Percentiles rank a stretch among this genome's conserved stretches.
Evolutionary conservation across 2,329 filamentous ascomycete species (phyloP).

Genomic region (Microcera coccophila): DNA sequence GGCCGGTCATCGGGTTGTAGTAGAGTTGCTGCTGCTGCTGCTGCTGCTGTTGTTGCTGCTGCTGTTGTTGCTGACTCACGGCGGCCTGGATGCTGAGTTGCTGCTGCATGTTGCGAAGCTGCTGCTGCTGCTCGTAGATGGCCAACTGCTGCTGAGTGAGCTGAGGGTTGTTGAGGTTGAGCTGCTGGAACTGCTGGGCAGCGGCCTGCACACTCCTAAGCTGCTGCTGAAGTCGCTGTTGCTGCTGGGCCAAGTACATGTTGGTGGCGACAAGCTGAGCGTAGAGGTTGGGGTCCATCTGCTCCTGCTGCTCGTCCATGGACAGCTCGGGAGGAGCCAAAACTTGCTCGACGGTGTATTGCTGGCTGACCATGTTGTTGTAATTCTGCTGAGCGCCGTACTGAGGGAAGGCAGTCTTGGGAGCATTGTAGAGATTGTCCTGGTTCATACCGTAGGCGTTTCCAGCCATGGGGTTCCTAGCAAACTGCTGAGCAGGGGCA

Average conservation of each 20-base stretch:
- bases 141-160: slow-evolving; percentile 47
- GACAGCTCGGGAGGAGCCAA: slow-evolving; percentile 78
- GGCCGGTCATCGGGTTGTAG: slow-evolving; percentile 81
- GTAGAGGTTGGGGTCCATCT: slow-evolving; percentile 81
- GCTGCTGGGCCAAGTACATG: slow-evolving; percentile 86
- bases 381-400: slow-evolving; percentile 37
- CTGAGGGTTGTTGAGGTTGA: slow-evolving; percentile 60
- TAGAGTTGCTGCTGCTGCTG: slow-evolving; percentile 74
- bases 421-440: slow-evolving; percentile 44
- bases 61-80: slow-evolving; percentile 33
- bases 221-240: slow-evolving; percentile 92
- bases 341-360: slow-evolving; percentile 82
- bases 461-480: slow-evolving; percentile 42
- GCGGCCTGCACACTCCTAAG: slow-evolving; percentile 78
- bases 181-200: slow-evolving; percentile 74
- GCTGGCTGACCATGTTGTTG: slow-evolving; percentile 37
- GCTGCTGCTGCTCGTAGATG: slow-evolving; percentile 44
- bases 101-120: slow-evolving; percentile 40
- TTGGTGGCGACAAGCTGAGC: slow-evolving; percentile 89
- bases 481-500: slow-evolving; percentile 39
- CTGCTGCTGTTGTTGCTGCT: slow-evolving; percentile 56
- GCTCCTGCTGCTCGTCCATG: slow-evolving; percentile 65
- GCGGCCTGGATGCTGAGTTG: slow-evolving; percentile 37
- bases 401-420: slow-evolving; percentile 56
- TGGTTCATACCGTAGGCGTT: slow-evolving; percentile 44